Percentiles rank a stretch among this genome's conserved stretches.
Conservation (phyloP, 495 filamentous ascomycete species). For the Cenococcum geophilum region DNA sequence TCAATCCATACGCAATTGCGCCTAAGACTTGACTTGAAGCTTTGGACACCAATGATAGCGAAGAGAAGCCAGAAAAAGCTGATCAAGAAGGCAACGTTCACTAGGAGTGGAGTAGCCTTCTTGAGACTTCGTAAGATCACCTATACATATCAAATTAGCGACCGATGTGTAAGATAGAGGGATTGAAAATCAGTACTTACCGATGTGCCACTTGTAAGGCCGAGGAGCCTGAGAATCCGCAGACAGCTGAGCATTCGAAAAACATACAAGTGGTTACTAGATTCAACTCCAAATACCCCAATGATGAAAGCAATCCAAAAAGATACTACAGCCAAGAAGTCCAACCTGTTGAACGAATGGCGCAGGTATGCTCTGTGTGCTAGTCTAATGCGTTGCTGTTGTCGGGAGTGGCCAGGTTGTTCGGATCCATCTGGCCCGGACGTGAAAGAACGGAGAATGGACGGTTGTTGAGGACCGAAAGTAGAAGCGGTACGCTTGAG, state of each 20-base stretch:
- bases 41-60: constrained; percentile 92
- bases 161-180: background rate
- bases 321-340: constrained; percentile 93
- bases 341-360: constrained; percentile 90
- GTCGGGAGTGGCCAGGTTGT: constrained; percentile 58
- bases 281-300: constrained; percentile 60
- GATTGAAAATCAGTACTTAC: constrained; percentile 40
- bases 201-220: constrained; percentile 84
- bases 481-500: constrained; percentile 41
- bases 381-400: constrained; percentile 76
- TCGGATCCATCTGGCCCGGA: constrained; percentile 55
- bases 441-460: constrained; percentile 79
- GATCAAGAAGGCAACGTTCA: constrained; percentile 92
- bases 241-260: constrained; percentile 96
- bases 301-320: constrained; percentile 88
- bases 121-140: constrained; percentile 93
- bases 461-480: constrained; percentile 50
- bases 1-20: constrained; percentile 85
- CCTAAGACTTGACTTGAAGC: constrained; percentile 90
- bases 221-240: constrained; percentile 80
- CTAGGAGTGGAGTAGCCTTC: constrained; percentile 87
- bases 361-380: constrained; percentile 89
- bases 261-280: constrained; percentile 65
- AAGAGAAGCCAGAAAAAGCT: constrained; percentile 99
- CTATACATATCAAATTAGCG: constrained; percentile 33